phyloP scores from a whole-genome alignment of 2,329 filamentous ascomycete genomes.

The Trichoderma hamatum region DNA sequence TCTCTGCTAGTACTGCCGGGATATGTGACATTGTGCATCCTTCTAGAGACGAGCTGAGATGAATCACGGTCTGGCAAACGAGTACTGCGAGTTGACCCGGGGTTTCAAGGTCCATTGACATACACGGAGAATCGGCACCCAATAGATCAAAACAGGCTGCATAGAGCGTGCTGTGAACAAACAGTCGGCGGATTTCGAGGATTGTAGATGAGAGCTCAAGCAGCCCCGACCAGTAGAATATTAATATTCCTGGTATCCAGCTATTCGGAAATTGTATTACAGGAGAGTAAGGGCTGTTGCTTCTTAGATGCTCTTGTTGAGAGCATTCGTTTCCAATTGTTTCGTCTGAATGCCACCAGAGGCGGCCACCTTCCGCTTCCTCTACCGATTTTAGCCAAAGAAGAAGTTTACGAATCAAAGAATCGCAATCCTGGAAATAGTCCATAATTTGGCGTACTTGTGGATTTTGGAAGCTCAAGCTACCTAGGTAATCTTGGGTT shows the following conservation, averaged over 20 bases:
- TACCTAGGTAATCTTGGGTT: neutral
- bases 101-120: neutral
- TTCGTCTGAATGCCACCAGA: neutral
- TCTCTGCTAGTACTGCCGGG: neutral
- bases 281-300: neutral
- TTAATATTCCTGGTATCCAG: neutral
- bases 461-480: rapidly evolving
- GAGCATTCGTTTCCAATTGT: neutral
- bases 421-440: neutral
- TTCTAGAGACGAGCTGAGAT: neutral
- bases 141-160: neutral
- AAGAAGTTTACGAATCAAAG: neutral
- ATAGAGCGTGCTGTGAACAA: neutral
- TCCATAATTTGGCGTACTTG: neutral
- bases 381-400: neutral
- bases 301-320: neutral
- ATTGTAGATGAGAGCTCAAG: neutral
- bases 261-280: neutral
- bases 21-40: neutral
- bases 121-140: neutral
- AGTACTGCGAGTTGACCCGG: neutral
- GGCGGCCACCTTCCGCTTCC: neutral
- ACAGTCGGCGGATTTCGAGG: neutral
- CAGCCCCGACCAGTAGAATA: neutral
- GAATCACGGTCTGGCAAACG: neutral